Conservation (phyloP, 2,329 filamentous ascomycete species). For the Pleomassaria siparia region DNA sequence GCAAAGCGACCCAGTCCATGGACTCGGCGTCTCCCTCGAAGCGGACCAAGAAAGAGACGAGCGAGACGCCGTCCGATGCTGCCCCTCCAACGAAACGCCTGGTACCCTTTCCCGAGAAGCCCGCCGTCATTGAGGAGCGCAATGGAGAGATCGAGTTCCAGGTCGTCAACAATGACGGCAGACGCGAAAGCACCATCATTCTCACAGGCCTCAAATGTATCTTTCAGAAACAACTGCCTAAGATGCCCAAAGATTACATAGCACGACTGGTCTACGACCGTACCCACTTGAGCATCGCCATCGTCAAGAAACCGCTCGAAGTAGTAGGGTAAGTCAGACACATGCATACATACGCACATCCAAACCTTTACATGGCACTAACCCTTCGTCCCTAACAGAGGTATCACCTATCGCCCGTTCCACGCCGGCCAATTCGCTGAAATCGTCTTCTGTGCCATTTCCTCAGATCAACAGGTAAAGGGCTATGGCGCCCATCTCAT, state of each 20-base stretch:
- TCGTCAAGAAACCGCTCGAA: slow-evolving; percentile 93
- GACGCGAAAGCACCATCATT: slow-evolving; percentile 86
- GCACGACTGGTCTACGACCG: slow-evolving; percentile 96
- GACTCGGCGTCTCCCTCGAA: slow-evolving; percentile 63
- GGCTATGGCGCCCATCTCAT: slow-evolving; percentile 97
- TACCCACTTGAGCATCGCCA: slow-evolving; percentile 93
- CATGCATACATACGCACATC: background rate
- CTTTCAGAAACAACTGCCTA: slow-evolving; percentile 96
- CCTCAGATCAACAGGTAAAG: slow-evolving; percentile 97
- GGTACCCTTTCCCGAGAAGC: slow-evolving; percentile 90
- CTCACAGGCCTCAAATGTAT: slow-evolving; percentile 95
- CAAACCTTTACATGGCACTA: background rate
- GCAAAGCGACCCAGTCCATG: slow-evolving; percentile 70
- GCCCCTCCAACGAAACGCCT: slow-evolving; percentile 56
- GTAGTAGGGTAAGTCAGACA: slow-evolving; percentile 65
- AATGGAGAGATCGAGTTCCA: slow-evolving; percentile 94
- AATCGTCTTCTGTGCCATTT: slow-evolving; percentile 98
- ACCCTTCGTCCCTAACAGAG: slow-evolving; percentile 54
- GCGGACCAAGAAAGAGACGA: slow-evolving; percentile 47
- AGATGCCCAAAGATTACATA: slow-evolving; percentile 99
- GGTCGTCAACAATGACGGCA: slow-evolving; percentile 95
- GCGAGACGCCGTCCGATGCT: slow-evolving; percentile 41
- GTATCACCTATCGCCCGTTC: slow-evolving; percentile 95
- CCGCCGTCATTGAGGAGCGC: slow-evolving; percentile 89
- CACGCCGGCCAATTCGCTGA: slow-evolving; percentile 90